Conservation (phyloP, 306 rosid species). For the Inga oerstediana region DNA sequence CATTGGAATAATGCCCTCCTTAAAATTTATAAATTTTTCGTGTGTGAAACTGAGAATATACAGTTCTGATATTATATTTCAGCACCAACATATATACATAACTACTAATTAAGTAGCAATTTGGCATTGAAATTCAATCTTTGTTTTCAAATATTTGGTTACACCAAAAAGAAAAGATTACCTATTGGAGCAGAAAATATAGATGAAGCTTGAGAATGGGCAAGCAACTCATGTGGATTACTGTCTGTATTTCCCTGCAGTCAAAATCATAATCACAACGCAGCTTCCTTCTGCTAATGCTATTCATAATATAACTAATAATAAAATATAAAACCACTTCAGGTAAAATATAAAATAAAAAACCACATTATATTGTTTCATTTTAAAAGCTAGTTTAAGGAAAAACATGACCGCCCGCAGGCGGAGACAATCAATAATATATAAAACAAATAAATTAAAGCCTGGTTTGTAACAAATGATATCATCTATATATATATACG, state of each 20-base stretch:
- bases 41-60: not conserved
- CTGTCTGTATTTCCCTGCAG: slow-evolving; percentile 64
- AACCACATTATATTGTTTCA: not conserved
- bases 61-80: not conserved
- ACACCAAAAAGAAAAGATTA: slow-evolving; percentile 7
- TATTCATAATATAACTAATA: not conserved
- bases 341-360: not conserved
- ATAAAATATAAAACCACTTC: not conserved
- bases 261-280: slow-evolving; percentile 30
- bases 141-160: not conserved
- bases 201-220: slow-evolving; percentile 49
- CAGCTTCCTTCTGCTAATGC: slow-evolving; percentile 5
- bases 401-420: not conserved
- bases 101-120: not conserved
- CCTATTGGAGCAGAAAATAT: slow-evolving; percentile 67
- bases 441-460: not conserved
- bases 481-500: not conserved
- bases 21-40: not conserved
- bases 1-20: not conserved
- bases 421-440: not conserved
- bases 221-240: slow-evolving; percentile 52
- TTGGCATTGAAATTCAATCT: not conserved
- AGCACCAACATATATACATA: not conserved
- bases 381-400: not conserved
- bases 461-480: not conserved